Percentiles rank a stretch among this genome's conserved stretches.
Evolutionary conservation across 768 basidiomycete species (phyloP).

Genomic region (Collybia nuda): DNA sequence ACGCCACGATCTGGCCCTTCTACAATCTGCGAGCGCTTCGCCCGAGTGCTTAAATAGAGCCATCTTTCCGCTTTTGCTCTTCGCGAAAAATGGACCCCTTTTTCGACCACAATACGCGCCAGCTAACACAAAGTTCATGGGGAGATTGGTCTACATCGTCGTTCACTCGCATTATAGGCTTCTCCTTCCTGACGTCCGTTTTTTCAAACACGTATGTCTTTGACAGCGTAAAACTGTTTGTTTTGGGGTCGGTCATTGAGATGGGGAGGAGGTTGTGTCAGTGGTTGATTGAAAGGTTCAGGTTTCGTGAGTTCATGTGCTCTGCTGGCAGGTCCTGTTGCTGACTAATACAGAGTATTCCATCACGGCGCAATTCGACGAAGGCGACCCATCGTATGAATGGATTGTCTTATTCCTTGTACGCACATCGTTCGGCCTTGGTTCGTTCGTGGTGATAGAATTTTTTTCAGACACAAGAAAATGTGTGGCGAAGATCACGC

Average conservation of each 20-base stretch:
- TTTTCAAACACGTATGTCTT: conserved; percentile 21
- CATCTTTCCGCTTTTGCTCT: too few species aligned
- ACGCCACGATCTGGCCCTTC: too few species aligned
- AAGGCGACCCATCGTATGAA: conserved; percentile 49
- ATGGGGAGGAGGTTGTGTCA: conserved; percentile 36
- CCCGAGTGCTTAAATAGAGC: too few species aligned
- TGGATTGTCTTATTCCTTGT: conserved; percentile 48
- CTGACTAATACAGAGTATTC: conserved; percentile 32
- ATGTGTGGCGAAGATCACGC: conserved; percentile 42
- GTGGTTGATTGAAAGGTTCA: conserved; percentile 37
- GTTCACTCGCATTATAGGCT: conserved; percentile 30
- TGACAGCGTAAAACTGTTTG: conserved; percentile 25
- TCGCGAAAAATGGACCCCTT: too few species aligned
- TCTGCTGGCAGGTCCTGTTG: not conserved
- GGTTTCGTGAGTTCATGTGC: conserved; percentile 29
- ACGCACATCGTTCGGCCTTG: conserved; percentile 4
- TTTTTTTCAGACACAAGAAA: conserved; percentile 34
- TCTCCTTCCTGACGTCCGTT: conserved; percentile 33
- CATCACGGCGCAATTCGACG: conserved; percentile 43
- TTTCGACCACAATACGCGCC: too few species aligned
- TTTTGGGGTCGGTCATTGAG: conserved; percentile 38
- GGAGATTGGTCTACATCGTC: conserved; percentile 1
- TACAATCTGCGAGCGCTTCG: too few species aligned
- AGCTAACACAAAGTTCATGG: not conserved
- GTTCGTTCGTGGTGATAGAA: not conserved